These are phyloP conservation scores for Phaffia rhodozyma DNA, from an alignment of 1,284 basidiomycete genomes.

Conservation along the genomic window DNA sequence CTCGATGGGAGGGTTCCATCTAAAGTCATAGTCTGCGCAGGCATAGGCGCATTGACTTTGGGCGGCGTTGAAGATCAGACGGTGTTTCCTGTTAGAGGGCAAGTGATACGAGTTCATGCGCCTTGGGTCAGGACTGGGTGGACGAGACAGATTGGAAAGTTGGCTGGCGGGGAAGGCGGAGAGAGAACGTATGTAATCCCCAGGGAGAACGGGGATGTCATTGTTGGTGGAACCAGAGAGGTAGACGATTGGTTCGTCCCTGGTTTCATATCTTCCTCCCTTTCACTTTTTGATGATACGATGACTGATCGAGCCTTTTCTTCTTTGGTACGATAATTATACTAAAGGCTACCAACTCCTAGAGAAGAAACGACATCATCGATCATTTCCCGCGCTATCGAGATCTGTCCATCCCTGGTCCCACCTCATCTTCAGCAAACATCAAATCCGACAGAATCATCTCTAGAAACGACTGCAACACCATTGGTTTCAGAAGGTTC, in stretches of 20 bases:
- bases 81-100: conserved; percentile 45
- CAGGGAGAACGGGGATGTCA: conserved; percentile 30
- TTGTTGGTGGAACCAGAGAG: conserved; percentile 34
- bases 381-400: conserved; percentile 27
- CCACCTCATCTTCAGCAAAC: too few relatives aligned
- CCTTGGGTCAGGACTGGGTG: conserved; percentile 31
- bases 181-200: conserved; percentile 35
- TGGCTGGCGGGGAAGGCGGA: conserved; percentile 32
- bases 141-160: conserved; percentile 30
- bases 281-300: background rate
- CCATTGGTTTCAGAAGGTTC: background rate
- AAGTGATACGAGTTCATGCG: conserved; percentile 42
- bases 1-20: conserved; percentile 31
- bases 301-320: too few relatives aligned
- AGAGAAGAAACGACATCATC: conserved; percentile 25
- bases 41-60: conserved; percentile 41
- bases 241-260: conserved; percentile 27
- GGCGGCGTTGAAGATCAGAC: conserved; percentile 41
- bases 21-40: conserved; percentile 57
- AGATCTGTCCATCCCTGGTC: conserved; percentile 26
- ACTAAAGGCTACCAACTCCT: conserved; percentile 22
- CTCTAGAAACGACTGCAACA: conserved; percentile 1
- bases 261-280: background rate
- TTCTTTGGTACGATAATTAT: background rate
- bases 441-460: background rate